A percentile compares a stretch with the other conserved stretches of the same genome.
These are phyloP conservation scores for Penicillium sp. DNA, from an alignment of 2,329 filamentous ascomycete genomes.

Conservation along the genomic window DNA sequence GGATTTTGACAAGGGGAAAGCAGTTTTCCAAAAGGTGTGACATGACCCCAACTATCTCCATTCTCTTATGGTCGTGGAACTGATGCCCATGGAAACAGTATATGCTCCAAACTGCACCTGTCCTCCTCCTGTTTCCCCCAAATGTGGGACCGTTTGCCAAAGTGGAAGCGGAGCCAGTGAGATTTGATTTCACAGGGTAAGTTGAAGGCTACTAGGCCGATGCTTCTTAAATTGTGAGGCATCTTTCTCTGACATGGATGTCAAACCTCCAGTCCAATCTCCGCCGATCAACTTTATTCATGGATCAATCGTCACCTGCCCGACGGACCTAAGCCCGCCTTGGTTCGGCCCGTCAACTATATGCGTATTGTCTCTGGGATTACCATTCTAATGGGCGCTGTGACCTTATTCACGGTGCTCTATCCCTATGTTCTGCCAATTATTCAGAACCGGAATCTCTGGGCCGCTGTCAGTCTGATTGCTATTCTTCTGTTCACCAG, in stretches of 20 bases:
- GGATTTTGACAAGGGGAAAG: conserved; percentile 82
- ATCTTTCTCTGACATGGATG: not conserved
- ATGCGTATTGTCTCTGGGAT: conserved; percentile 67
- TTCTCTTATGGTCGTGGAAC: not conserved
- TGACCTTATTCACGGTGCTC: conserved; percentile 68
- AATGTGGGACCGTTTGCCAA: conserved; percentile 79
- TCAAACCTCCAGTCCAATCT: conserved; percentile 57
- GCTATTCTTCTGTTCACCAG: conserved; percentile 89
- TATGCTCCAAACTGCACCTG: conserved; percentile 88
- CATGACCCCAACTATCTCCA: not conserved
- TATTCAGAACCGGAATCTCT: conserved; percentile 86
- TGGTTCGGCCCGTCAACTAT: conserved; percentile 87
- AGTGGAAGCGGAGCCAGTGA: conserved; percentile 64
- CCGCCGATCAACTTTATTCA: conserved; percentile 72
- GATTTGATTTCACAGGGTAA: conserved; percentile 88
- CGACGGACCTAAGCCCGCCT: conserved; percentile 71
- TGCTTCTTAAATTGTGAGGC: not conserved
- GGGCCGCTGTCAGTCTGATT: conserved; percentile 87
- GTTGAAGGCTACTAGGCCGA: conserved; percentile 25
- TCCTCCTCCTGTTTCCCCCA: conserved; percentile 83
- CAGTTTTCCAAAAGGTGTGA: conserved; percentile 80
- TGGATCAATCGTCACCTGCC: conserved; percentile 80
- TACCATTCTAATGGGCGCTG: conserved; percentile 66
- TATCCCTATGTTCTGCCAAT: conserved; percentile 79
- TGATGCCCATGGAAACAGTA: conserved; percentile 56